Conservation (phyloP, 768 basidiomycete genomes). For the Tricholoma furcatifolium region DNA sequence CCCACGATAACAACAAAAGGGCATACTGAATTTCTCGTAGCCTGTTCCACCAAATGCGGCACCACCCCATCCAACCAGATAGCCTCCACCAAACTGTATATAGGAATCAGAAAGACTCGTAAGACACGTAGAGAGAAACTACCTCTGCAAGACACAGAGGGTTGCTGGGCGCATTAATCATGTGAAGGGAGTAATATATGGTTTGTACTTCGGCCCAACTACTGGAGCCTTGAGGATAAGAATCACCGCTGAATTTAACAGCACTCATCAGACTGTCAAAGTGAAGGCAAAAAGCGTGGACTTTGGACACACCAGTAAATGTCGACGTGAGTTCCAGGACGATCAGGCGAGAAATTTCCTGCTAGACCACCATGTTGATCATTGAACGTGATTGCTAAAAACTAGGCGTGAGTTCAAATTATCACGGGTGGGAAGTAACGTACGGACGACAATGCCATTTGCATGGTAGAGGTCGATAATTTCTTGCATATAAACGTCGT, state of each 20-base stretch:
- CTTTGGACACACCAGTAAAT: slow-evolving; percentile 43
- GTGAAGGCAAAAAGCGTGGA: background rate
- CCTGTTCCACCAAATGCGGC: slow-evolving; percentile 44
- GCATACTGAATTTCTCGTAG: slow-evolving; percentile 48
- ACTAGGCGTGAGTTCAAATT: background rate
- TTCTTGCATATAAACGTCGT: slow-evolving; percentile 49
- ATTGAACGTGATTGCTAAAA: slow-evolving; percentile 45
- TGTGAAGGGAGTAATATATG: slow-evolving; percentile 45
- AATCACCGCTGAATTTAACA: slow-evolving; percentile 38
- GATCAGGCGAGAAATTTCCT: slow-evolving; percentile 51
- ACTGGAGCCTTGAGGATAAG: slow-evolving; percentile 48
- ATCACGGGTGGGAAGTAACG: slow-evolving; percentile 15
- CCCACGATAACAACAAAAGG: background rate
- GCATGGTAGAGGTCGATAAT: slow-evolving; percentile 43
- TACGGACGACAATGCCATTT: slow-evolving; percentile 48
- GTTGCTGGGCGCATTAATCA: slow-evolving; percentile 41
- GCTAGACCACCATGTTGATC: slow-evolving; percentile 47
- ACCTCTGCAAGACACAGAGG: slow-evolving; percentile 54
- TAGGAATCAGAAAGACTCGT: background rate
- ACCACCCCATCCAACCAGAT: slow-evolving; percentile 43
- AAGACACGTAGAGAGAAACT: background rate
- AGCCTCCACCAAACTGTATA: slow-evolving; percentile 48
- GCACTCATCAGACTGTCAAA: background rate
- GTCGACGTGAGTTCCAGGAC: slow-evolving; percentile 42
- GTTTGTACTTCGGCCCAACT: slow-evolving; percentile 50